Percentiles rank a stretch among this genome's conserved stretches.
Conservation (phyloP, 2,329 filamentous ascomycete genomes). For the Blastomyces parvus region DNA sequence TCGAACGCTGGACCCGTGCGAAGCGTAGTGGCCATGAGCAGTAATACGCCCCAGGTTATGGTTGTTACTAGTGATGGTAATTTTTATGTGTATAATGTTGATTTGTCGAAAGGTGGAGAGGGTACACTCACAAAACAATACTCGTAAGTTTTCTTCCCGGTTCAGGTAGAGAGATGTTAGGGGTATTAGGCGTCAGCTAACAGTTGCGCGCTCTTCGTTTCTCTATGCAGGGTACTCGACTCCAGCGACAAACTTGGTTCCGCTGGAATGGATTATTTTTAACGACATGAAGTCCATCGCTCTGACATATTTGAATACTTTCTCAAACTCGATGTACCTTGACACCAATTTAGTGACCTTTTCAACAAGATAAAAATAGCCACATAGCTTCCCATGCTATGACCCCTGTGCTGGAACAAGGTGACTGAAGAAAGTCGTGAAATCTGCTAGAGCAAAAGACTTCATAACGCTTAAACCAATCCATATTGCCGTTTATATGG, state of each 20-base stretch:
- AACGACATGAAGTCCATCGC: neutral
- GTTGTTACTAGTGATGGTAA: constrained; percentile 92
- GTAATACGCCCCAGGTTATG: constrained; percentile 91
- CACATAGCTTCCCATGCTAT: too few relatives aligned
- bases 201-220: neutral
- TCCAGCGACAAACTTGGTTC: constrained; percentile 36
- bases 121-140: constrained; percentile 85
- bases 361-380: too few relatives aligned
- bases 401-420: too few relatives aligned
- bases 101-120: constrained; percentile 89
- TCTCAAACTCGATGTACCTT: too few relatives aligned
- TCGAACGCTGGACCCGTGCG: constrained; percentile 49
- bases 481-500: constrained; percentile 14
- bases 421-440: too few relatives aligned
- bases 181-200: neutral
- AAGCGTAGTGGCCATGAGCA: constrained; percentile 96
- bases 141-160: constrained; percentile 57
- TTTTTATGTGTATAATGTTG: constrained; percentile 91
- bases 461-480: constrained; percentile 23
- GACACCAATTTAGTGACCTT: too few relatives aligned
- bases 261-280: constrained; percentile 29
- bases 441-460: neutral
- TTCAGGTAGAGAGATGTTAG: neutral
- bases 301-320: neutral
- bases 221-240: constrained; percentile 33